Evolutionary conservation across 1,139 yeast species (phyloP).

Genomic region (Meyerozyma guilliermondii): DNA sequence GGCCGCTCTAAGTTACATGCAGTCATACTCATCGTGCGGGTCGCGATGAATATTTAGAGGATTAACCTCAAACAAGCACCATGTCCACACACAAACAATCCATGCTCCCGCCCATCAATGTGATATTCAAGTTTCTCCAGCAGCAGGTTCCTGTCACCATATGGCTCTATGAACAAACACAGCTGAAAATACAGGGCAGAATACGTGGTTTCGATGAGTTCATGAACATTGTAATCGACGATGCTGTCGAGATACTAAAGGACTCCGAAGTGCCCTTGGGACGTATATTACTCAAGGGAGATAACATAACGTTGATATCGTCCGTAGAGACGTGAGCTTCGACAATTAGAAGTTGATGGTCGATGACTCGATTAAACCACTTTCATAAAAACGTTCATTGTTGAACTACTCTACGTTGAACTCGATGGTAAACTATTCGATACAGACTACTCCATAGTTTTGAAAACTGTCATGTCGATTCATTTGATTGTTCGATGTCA

Average conservation of each 20-base stretch:
- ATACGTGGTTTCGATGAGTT: slow-evolving; percentile 95
- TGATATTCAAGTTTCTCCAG: slow-evolving; percentile 81
- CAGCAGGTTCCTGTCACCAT: slow-evolving; percentile 74
- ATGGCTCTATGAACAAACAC: slow-evolving; percentile 86
- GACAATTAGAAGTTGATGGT: neutral
- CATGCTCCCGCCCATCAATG: slow-evolving; percentile 86
- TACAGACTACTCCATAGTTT: too few relatives aligned
- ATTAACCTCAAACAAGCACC: neutral
- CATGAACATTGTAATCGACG: slow-evolving; percentile 93
- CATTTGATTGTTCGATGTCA: too few relatives aligned
- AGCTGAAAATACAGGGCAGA: slow-evolving; percentile 73
- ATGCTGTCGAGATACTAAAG: slow-evolving; percentile 65
- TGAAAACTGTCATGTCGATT: too few relatives aligned
- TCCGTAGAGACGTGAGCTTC: slow-evolving; percentile 41
- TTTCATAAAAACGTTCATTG: too few relatives aligned
- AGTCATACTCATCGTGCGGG: neutral
- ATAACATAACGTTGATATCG: slow-evolving; percentile 81
- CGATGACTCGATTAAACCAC: too few relatives aligned
- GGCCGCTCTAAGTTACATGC: neutral
- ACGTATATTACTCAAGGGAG: slow-evolving; percentile 81
- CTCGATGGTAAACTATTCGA: too few relatives aligned
- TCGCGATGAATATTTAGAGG: neutral
- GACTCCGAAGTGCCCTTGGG: slow-evolving; percentile 40
- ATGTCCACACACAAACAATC: slow-evolving; percentile 21
- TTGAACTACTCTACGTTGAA: too few relatives aligned